These are phyloP conservation scores for Irpex sp. DNA, from an alignment of 1,284 basidiomycete genomes.

Conservation along the genomic window DNA sequence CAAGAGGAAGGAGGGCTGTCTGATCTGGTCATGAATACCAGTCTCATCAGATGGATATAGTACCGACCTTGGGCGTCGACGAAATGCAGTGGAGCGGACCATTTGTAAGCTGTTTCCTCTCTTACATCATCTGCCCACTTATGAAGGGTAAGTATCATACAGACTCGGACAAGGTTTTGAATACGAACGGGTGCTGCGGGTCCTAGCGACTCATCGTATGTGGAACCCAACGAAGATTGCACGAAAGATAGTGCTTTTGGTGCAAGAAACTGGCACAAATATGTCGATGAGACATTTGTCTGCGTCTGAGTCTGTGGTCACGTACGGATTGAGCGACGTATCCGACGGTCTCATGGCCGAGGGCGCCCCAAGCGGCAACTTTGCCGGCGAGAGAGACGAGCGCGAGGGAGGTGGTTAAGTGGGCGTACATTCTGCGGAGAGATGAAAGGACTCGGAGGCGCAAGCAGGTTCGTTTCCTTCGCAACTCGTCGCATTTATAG, in stretches of 20 bases:
- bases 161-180: not conserved
- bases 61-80: conserved; percentile 44
- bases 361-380: conserved; percentile 35
- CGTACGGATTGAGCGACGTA: conserved; percentile 12
- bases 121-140: conserved; percentile 47
- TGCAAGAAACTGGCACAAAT: conserved; percentile 35
- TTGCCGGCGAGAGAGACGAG: conserved; percentile 4
- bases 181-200: conserved; percentile 39
- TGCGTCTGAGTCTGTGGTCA: not conserved
- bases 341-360: conserved; percentile 41
- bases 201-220: conserved; percentile 40
- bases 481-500: no score
- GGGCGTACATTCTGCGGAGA: not conserved
- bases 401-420: not conserved
- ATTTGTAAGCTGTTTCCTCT: conserved; percentile 34
- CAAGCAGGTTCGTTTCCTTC: no score
- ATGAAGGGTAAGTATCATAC: not conserved
- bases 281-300: not conserved
- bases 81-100: conserved; percentile 42
- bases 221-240: conserved; percentile 37
- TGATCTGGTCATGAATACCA: conserved; percentile 16
- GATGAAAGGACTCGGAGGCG: no score
- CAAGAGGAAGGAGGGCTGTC: conserved; percentile 47
- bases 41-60: not conserved
- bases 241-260: conserved; percentile 43